phyloP scores from a whole-genome alignment of 163 green algal species.

The Trebouxiophyceae sp. region DNA sequence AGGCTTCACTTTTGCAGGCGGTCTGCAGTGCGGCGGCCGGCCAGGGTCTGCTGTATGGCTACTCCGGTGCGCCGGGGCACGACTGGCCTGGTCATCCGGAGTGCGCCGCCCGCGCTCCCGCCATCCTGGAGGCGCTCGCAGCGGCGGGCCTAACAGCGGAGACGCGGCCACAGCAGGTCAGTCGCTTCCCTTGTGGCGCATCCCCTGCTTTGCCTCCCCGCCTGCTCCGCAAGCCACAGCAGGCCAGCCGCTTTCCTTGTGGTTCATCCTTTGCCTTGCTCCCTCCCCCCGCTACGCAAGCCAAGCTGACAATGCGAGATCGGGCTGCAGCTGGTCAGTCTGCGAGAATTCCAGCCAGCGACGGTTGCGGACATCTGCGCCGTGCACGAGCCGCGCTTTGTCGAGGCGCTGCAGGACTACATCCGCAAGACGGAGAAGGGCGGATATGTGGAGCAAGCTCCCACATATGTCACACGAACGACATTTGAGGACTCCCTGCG shows the following conservation, averaged over 20 bases:
- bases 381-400: constrained; percentile 27
- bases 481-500: constrained; percentile 44
- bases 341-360: constrained; percentile 13
- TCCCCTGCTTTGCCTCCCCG: too few relatives aligned
- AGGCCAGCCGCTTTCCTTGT: too few relatives aligned
- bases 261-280: too few relatives aligned
- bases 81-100: constrained; percentile 22
- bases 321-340: constrained; percentile 12
- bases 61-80: neutral
- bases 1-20: too few relatives aligned
- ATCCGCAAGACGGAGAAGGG: neutral
- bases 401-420: constrained; percentile 18
- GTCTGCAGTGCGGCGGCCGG: too few relatives aligned
- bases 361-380: constrained; percentile 13
- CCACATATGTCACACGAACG: constrained; percentile 53
- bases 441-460: constrained; percentile 7
- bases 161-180: constrained; percentile 13
- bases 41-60: neutral
- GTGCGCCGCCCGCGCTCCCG: constrained; percentile 30
- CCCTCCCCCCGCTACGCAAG: too few relatives aligned
- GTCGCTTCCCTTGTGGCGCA: too few relatives aligned
- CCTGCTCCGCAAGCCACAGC: too few relatives aligned
- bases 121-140: constrained; percentile 31
- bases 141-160: constrained; percentile 13
- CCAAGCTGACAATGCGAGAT: too few relatives aligned